These are phyloP conservation scores for Chrysoporthe austroafricana DNA, from an alignment of 2,329 filamentous ascomycete species.

Conservation along the genomic window DNA sequence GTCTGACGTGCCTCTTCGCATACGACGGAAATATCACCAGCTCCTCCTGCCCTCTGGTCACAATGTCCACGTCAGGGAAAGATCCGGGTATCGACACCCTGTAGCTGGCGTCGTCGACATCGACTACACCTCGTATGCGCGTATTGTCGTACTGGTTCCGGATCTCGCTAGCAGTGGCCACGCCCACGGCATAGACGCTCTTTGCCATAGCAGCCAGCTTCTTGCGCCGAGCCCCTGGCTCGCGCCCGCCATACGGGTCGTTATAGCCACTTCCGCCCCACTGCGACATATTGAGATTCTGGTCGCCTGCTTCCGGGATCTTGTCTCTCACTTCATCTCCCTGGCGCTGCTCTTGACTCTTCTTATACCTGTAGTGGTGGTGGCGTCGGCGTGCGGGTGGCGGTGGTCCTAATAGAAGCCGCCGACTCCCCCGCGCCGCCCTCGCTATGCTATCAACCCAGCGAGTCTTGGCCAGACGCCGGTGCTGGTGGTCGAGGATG, in stretches of 20 bases:
- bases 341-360: conserved; percentile 1
- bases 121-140: conserved; percentile 44
- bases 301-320: conserved; percentile 26
- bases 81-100: conserved; percentile 67
- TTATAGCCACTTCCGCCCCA: conserved; percentile 38
- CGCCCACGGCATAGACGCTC: conserved; percentile 59
- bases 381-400: conserved; percentile 21
- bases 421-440: conserved; percentile 41
- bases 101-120: conserved; percentile 36
- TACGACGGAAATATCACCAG: conserved; percentile 97
- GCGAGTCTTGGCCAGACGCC: conserved; percentile 52
- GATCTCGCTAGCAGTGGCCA: conserved; percentile 61
- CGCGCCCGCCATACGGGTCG: conserved; percentile 41
- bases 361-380: conserved; percentile 37
- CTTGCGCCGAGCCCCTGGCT: conserved; percentile 74
- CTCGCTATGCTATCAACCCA: conserved; percentile 48
- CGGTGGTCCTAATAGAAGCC: conserved; percentile 50
- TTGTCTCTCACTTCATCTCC: conserved; percentile 17
- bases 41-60: conserved; percentile 80
- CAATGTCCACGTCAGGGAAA: conserved; percentile 84
- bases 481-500: conserved; percentile 67
- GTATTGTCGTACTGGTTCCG: conserved; percentile 63
- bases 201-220: conserved; percentile 72
- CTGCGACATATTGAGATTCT: conserved; percentile 32
- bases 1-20: conserved; percentile 72